phyloP scores from a whole-genome alignment of 1,139 yeast genomes.

The Taphrina deformans region DNA sequence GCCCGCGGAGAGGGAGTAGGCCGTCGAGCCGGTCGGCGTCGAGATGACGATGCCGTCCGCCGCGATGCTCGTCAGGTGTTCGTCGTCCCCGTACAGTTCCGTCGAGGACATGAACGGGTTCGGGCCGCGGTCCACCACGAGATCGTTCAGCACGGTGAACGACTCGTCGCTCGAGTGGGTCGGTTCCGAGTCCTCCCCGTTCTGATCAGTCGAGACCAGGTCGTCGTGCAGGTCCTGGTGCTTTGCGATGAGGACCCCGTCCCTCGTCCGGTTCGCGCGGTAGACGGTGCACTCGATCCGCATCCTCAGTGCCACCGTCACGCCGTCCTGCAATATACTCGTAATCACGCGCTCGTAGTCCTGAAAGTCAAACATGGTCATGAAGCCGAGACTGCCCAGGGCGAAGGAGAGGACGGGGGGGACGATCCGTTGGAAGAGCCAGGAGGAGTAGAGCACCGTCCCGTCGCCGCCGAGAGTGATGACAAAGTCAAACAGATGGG shows the following conservation, averaged over 20 bases:
- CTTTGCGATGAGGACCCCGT: slow-evolving; percentile 13
- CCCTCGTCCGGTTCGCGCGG: slow-evolving; percentile 43
- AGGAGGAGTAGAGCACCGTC: slow-evolving; percentile 69
- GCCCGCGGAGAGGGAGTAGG: slow-evolving; percentile 82
- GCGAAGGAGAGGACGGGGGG: slow-evolving; percentile 85
- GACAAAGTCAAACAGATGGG: slow-evolving; percentile 57
- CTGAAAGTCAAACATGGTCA: slow-evolving; percentile 73
- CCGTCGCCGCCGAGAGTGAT: slow-evolving; percentile 81
- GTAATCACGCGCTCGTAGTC: slow-evolving; percentile 56
- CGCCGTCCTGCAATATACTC: slow-evolving; percentile 59
- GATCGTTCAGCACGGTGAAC: slow-evolving; percentile 75
- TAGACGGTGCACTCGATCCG: slow-evolving; percentile 76
- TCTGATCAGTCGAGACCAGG: slow-evolving; percentile 42
- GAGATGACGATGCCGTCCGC: slow-evolving; percentile 85
- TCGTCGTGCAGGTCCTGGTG: slow-evolving; percentile 40
- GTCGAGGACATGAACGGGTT: slow-evolving; percentile 74
- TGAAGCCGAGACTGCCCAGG: slow-evolving; percentile 78
- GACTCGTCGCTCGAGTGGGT: slow-evolving; percentile 43
- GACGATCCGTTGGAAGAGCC: slow-evolving; percentile 63
- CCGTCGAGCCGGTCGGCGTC: slow-evolving; percentile 91
- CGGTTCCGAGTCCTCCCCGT: slow-evolving; percentile 37
- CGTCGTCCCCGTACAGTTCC: slow-evolving; percentile 74
- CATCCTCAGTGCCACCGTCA: slow-evolving; percentile 69
- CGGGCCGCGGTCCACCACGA: slow-evolving; percentile 81
- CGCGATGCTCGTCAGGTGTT: slow-evolving; percentile 75